These are phyloP conservation scores for Parasitella parasitica DNA, from an alignment of 371 early-diverging fungal species.

Conservation along the genomic window DNA sequence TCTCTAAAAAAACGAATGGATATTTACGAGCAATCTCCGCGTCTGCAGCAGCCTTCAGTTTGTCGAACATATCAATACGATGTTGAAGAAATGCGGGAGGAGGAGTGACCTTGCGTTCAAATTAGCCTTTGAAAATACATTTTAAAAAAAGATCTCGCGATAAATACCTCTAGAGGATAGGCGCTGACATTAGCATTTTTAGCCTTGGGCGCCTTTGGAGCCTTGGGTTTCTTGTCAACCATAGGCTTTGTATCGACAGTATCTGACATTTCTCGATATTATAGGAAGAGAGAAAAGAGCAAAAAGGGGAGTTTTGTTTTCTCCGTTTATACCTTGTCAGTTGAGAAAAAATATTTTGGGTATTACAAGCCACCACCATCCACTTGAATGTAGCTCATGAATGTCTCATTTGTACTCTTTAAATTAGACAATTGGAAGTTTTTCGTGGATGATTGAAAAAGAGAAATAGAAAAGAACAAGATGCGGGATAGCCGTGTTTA, in stretches of 20 bases:
- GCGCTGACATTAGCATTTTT: constrained; percentile 44
- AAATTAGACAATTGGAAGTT: no score
- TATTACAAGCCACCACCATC: not conserved
- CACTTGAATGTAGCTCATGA: not conserved
- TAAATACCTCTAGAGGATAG: constrained; percentile 59
- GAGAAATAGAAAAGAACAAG: no score
- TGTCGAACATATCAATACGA: constrained; percentile 91
- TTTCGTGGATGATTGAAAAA: no score
- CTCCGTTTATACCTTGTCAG: not conserved
- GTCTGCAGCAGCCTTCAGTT: constrained; percentile 77
- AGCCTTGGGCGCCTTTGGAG: constrained; percentile 61
- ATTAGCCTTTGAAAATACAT: not conserved
- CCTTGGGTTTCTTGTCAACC: constrained; percentile 31
- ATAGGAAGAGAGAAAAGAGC: constrained; percentile 2
- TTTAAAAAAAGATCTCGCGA: not conserved
- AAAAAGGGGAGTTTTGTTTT: not conserved
- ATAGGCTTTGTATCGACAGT: constrained; percentile 16
- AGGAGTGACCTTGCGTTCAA: constrained; percentile 54
- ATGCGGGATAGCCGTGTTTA: no score
- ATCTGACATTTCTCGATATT: constrained; percentile 53
- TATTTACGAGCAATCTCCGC: constrained; percentile 76
- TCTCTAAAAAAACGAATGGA: not conserved
- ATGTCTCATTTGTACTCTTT: not conserved
- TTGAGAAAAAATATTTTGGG: constrained; percentile 1
- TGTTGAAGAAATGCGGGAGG: constrained; percentile 83